Conservation (phyloP, 805 yeast genomes). For the Ogataea polymorpha region DNA sequence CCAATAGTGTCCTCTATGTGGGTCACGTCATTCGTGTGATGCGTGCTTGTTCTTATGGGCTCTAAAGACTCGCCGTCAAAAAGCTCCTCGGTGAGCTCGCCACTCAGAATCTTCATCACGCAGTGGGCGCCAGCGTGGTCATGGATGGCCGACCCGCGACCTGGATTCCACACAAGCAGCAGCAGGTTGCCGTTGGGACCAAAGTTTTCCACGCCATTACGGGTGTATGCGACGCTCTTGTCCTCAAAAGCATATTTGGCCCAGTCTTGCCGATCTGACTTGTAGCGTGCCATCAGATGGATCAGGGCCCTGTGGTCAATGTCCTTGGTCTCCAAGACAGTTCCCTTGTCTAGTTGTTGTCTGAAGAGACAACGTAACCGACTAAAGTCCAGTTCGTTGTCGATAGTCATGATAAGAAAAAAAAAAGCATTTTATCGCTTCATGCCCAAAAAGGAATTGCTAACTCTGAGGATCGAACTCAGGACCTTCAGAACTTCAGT, state of each 20-base stretch:
- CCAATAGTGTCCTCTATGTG: slow-evolving; percentile 68
- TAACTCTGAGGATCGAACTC: slow-evolving; percentile 24
- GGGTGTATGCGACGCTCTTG: slow-evolving; percentile 46
- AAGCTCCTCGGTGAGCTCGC: slow-evolving; percentile 53
- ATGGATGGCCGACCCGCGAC: slow-evolving; percentile 60
- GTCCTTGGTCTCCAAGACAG: slow-evolving; percentile 35
- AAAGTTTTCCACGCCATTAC: slow-evolving; percentile 74
- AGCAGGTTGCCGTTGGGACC: slow-evolving; percentile 68
- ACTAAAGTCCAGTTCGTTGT: slow-evolving; percentile 1
- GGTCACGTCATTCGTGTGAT: slow-evolving; percentile 46
- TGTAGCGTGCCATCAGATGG: slow-evolving; percentile 45
- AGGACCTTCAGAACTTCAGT: slow-evolving; percentile 25
- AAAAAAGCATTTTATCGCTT: neutral
- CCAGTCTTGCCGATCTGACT: slow-evolving; percentile 55
- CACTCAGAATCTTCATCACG: slow-evolving; percentile 65
- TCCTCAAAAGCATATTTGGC: slow-evolving; percentile 53
- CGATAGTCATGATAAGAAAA: slow-evolving; percentile 5
- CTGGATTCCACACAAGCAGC: slow-evolving; percentile 69
- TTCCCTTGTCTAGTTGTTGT: neutral
- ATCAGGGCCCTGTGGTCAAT: slow-evolving; percentile 49
- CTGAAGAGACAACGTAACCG: neutral
- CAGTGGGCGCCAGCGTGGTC: slow-evolving; percentile 79
- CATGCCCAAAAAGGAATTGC: slow-evolving; percentile 10
- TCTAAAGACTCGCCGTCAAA: slow-evolving; percentile 45
- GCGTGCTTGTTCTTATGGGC: slow-evolving; percentile 26